Percentiles rank a stretch among this genome's conserved stretches.
Evolutionary conservation across 768 basidiomycete species (phyloP).

Genomic region (Hortiboletus campestris): DNA sequence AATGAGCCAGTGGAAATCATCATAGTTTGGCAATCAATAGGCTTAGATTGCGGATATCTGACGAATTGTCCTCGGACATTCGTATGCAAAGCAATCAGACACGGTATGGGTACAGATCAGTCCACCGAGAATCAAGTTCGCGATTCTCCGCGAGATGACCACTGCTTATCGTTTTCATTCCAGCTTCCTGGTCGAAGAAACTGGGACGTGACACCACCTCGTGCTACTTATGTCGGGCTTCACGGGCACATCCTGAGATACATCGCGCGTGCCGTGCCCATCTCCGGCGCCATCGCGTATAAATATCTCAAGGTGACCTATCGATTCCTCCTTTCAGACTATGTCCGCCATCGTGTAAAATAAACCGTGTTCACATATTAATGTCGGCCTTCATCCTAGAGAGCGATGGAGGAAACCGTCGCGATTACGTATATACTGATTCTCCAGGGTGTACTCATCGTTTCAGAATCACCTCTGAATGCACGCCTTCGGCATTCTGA

Average conservation of each 20-base stretch:
- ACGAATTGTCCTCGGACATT: no score
- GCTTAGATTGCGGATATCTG: no score
- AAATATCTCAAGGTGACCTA: not conserved
- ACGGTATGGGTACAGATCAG: not conserved
- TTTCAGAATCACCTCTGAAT: not conserved
- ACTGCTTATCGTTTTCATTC: not conserved
- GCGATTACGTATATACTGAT: not conserved
- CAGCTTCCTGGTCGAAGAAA: not conserved
- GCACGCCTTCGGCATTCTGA: conserved; percentile 6
- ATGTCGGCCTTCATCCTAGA: conserved; percentile 13
- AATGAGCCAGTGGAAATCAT: no score
- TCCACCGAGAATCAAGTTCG: not conserved
- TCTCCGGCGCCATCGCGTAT: not conserved
- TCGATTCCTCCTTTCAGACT: not conserved
- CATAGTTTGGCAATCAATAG: no score
- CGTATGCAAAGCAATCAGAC: no score
- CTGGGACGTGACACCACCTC: not conserved
- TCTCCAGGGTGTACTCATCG: not conserved
- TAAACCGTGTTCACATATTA: not conserved
- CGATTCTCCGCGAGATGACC: not conserved
- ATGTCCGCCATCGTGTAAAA: not conserved
- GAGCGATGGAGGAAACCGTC: not conserved
- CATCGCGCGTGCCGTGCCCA: not conserved
- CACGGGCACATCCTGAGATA: not conserved
- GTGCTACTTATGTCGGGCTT: not conserved